phyloP scores from a whole-genome alignment of 2,329 filamentous ascomycete species.

The Ophiocordyceps australis region DNA sequence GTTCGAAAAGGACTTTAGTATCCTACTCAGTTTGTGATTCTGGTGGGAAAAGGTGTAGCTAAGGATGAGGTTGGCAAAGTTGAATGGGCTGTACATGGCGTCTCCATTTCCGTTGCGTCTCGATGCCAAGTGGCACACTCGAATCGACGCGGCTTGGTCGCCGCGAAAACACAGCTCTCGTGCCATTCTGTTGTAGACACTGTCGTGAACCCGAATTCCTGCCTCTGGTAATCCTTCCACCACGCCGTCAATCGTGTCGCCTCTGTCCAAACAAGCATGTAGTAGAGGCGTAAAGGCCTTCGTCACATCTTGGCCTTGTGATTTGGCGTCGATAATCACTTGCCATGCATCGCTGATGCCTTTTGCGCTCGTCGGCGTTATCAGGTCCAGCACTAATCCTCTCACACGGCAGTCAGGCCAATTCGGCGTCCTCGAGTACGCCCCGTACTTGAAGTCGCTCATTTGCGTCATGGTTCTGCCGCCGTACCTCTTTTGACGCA shows the following conservation, averaged over 20 bases:
- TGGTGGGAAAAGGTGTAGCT: conserved; percentile 12
- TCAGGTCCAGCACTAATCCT: too few species aligned
- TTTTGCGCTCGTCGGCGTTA: neutral
- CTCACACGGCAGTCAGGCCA: too few species aligned
- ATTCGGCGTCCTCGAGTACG: too few species aligned
- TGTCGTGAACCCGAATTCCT: conserved; percentile 14
- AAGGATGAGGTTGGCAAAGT: conserved; percentile 18
- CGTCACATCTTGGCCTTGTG: conserved; percentile 21
- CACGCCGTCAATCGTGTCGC: conserved; percentile 7
- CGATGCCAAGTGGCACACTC: conserved; percentile 17
- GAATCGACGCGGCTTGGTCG: conserved; percentile 10
- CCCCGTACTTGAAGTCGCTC: too few species aligned
- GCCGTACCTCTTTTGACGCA: too few species aligned
- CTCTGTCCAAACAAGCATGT: conserved; percentile 15
- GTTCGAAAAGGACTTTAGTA: conserved; percentile 13
- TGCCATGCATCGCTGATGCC: neutral
- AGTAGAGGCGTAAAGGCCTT: conserved; percentile 20
- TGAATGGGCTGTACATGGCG: conserved; percentile 16
- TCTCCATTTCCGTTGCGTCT: conserved; percentile 16
- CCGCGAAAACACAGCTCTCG: conserved; percentile 11
- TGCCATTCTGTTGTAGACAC: conserved; percentile 16
- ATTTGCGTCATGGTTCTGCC: too few species aligned
- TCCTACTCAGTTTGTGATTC: conserved; percentile 11
- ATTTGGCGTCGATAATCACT: conserved; percentile 10
- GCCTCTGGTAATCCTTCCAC: conserved; percentile 10